Evolutionary conservation across 2,329 filamentous ascomycete genomes (phyloP), one percentile per base, ranked within the genome.

Genomic region (Helicocarpus griseus): DNA sequence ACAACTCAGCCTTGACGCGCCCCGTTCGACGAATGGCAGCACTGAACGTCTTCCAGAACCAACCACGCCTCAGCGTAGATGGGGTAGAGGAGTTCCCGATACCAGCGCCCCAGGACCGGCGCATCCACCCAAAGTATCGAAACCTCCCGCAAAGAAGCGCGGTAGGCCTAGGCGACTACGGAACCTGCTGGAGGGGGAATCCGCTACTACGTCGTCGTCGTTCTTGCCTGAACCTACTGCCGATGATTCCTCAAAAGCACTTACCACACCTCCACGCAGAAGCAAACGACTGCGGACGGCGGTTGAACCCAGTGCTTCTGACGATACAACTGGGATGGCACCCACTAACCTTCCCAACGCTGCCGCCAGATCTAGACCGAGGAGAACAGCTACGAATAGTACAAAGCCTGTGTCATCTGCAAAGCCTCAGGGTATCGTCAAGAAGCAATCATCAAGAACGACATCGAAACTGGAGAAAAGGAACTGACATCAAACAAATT

Each of bases 401-500:
- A n/a, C n/a, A 4, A 44, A 31, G 26, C 24, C n/a, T 3, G 3
- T n/a, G 26, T n/a, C 4, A 14, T 29, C 6, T 9, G 5, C 41
- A 8, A 19, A 31, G 26, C 1, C n/a, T 19, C 41, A 19, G 14
- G 26, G 41, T 11, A 14, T 17, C 5, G 13, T 24, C 5, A 31
- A 44, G 28, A 13, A 31, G 28, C 24, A 19, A 31, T 7, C 6
- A 14, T 8, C 26, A 11, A 44, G 14, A 28, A 44, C 41, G 11
- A 29, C 24, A 26, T 8, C 14, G 5, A 44, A 31, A 43, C 11
- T 6, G 8, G 8, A 28, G 14, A 43, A 43, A 28, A n/a, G 3
- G n/a, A 43, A 22, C 11, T 39, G 22, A 39, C 4, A 88, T 88
- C 41, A n/a, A n/a, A n/a, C n/a, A n/a, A n/a, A n/a, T n/a, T n/a